A percentile compares a stretch with the other conserved stretches of the same genome.
These are phyloP conservation scores for Leptoxyphium fumago DNA, from an alignment of 2,329 filamentous ascomycete genomes.

Conservation along the genomic window DNA sequence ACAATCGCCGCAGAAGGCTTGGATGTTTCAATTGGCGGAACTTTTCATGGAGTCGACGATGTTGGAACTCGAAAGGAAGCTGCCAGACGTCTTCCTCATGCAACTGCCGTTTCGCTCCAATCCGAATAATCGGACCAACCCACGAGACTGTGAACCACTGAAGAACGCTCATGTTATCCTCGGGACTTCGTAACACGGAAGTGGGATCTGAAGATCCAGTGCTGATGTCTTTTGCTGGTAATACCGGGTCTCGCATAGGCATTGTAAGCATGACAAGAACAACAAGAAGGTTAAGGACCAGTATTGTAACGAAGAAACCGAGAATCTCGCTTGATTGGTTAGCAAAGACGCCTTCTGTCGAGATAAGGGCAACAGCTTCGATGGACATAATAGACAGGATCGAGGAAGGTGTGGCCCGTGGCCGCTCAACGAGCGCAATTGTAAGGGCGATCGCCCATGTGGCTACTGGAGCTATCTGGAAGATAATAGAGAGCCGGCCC, in stretches of 20 bases:
- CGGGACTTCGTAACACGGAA: slow-evolving; percentile 51
- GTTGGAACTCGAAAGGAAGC: slow-evolving; percentile 68
- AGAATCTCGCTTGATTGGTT: slow-evolving; percentile 7
- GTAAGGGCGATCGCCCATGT: slow-evolving; percentile 13
- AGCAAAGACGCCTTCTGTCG: slow-evolving; percentile 9
- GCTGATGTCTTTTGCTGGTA: slow-evolving; percentile 44
- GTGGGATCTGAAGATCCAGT: slow-evolving; percentile 41
- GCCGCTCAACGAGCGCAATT: slow-evolving; percentile 11
- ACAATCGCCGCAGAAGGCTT: slow-evolving; percentile 52
- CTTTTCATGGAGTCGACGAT: slow-evolving; percentile 54
- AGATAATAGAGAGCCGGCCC: slow-evolving; percentile 2
- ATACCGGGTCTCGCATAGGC: slow-evolving; percentile 50
- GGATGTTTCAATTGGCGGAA: slow-evolving; percentile 56
- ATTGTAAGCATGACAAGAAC: slow-evolving; percentile 46
- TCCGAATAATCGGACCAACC: slow-evolving; percentile 58
- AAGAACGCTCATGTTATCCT: slow-evolving; percentile 66
- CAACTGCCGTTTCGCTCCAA: slow-evolving; percentile 51
- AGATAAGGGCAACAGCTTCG: slow-evolving; percentile 8
- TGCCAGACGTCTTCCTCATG: slow-evolving; percentile 71
- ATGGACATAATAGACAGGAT: slow-evolving; percentile 11
- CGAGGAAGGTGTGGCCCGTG: slow-evolving; percentile 14
- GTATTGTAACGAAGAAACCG: slow-evolving; percentile 19
- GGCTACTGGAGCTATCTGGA: slow-evolving; percentile 3
- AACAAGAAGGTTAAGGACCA: slow-evolving; percentile 29
- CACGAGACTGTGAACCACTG: slow-evolving; percentile 77